Conservation (phyloP, 225 moss, liverwort and hornwort genomes). For the Straminergon stramineum region DNA sequence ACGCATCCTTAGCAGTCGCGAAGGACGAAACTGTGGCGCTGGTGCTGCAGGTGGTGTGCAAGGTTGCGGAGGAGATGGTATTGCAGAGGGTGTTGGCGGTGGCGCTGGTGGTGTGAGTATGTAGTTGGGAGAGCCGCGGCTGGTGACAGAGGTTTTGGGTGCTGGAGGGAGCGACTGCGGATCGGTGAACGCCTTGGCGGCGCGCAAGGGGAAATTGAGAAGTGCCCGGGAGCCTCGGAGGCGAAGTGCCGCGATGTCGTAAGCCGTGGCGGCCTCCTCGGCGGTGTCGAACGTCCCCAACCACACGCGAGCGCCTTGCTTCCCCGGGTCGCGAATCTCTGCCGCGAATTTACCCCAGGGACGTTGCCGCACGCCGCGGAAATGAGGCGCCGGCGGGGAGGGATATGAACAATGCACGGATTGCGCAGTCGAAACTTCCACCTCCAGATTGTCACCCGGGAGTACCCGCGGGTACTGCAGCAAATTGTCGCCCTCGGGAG, state of each 20-base stretch:
- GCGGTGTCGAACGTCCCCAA: slow-evolving; percentile 44
- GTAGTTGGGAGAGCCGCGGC: neutral
- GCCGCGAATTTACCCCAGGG: slow-evolving; percentile 40
- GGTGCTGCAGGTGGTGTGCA: neutral
- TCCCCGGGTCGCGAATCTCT: slow-evolving; percentile 42
- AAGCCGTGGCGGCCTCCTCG: slow-evolving; percentile 39
- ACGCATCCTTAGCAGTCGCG: neutral
- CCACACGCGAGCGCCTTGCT: slow-evolving; percentile 34
- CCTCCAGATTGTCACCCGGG: neutral
- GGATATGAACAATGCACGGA: neutral
- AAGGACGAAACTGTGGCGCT: neutral
- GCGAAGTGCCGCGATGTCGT: slow-evolving; percentile 36
- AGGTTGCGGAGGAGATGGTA: neutral
- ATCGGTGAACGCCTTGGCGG: slow-evolving; percentile 15
- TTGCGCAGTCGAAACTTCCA: neutral
- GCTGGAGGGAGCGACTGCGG: slow-evolving; percentile 14
- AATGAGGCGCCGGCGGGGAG: neutral
- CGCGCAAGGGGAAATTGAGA: slow-evolving; percentile 39
- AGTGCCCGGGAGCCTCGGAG: slow-evolving; percentile 38
- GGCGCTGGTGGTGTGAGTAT: neutral
- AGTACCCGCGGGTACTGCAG: neutral
- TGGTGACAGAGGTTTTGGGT: neutral
- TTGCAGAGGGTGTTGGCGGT: neutral
- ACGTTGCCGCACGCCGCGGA: slow-evolving; percentile 25
- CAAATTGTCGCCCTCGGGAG: neutral